Evolutionary conservation across 2,329 filamentous ascomycete species (phyloP).

Genomic region (Leptodontidium sp.): DNA sequence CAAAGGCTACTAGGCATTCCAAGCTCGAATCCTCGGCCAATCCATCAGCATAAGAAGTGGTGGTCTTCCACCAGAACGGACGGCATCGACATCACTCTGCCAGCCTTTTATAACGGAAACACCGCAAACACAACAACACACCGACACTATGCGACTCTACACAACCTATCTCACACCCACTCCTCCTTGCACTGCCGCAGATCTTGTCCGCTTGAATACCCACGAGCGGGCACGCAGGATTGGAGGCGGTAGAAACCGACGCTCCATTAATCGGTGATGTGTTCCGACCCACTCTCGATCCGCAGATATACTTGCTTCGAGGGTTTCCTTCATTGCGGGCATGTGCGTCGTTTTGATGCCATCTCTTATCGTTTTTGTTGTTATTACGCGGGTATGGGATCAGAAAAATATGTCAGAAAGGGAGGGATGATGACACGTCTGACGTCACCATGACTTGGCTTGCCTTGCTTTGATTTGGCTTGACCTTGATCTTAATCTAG

Average conservation of each 20-base stretch:
- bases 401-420: too few species aligned
- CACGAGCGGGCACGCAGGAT: neutral
- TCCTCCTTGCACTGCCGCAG: constrained; percentile 4
- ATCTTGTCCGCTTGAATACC: neutral
- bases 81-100: too few species aligned
- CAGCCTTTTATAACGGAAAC: neutral
- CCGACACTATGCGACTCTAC: neutral
- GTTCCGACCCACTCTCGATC: neutral
- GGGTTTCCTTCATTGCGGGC: neutral
- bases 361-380: neutral
- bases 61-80: neutral
- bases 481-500: too few species aligned
- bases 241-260: neutral
- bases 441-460: too few species aligned
- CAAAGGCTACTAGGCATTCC: neutral
- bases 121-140: constrained; percentile 11
- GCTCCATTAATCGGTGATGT: neutral
- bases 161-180: neutral
- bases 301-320: constrained; percentile 1
- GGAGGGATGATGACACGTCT: too few species aligned
- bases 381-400: too few species aligned
- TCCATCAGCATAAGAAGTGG: neutral
- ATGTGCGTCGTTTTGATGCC: neutral
- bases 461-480: too few species aligned
- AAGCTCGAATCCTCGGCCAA: neutral